These are phyloP conservation scores for Madurella fahalii DNA, from an alignment of 2,329 filamentous ascomycete genomes.

Conservation along the genomic window DNA sequence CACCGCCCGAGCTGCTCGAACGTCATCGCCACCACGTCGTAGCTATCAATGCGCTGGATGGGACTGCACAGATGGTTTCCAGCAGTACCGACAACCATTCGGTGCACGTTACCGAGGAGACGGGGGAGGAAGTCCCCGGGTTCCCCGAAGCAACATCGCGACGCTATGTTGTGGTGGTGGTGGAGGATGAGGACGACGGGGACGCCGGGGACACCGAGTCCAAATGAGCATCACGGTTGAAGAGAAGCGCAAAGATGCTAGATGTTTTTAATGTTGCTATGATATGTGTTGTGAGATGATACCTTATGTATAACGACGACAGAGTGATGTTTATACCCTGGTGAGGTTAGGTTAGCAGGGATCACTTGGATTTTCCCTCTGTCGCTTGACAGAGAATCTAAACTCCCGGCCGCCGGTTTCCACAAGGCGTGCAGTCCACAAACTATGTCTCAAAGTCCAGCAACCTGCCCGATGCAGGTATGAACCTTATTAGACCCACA, in stretches of 20 bases:
- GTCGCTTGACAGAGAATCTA: no score
- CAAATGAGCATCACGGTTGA: not conserved
- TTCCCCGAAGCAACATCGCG: conserved; percentile 13
- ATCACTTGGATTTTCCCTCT: no score
- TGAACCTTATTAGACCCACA: no score
- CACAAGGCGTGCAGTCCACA: no score
- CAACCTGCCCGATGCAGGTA: no score
- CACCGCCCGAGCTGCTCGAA: conserved; percentile 21
- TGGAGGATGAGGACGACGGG: conserved; percentile 18
- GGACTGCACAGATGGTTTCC: conserved; percentile 19
- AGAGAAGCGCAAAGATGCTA: not conserved
- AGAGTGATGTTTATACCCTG: no score
- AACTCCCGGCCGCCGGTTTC: no score
- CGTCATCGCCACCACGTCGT: conserved; percentile 24
- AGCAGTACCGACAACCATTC: conserved; percentile 17
- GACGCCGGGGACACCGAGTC: not conserved
- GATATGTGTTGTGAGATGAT: not conserved
- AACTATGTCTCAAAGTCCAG: no score
- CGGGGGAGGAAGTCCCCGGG: conserved; percentile 6
- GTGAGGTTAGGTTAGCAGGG: no score
- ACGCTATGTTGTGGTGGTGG: conserved; percentile 20
- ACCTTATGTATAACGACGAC: no score
- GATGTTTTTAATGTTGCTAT: not conserved
- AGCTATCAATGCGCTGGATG: conserved; percentile 24
- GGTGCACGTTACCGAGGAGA: conserved; percentile 22